Evolutionary conservation across 352 stramenopile species (phyloP), one percentile per base, ranked within the genome.

Genomic region (Globisporangium acanthophoron): DNA sequence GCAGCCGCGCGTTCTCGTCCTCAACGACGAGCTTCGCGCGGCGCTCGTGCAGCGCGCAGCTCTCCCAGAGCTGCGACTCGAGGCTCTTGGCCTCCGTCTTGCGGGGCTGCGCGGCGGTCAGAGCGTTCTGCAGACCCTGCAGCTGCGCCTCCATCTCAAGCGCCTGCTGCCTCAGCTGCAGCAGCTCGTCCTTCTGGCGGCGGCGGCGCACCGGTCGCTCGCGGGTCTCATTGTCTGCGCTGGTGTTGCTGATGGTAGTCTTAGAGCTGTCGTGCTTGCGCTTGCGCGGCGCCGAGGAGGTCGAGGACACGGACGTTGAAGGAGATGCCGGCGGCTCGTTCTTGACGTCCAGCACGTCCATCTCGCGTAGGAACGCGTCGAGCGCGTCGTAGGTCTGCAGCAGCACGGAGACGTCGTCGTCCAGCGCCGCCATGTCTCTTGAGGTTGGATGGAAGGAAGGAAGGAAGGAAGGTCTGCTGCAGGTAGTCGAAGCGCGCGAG

Each of bases 111-210:
- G 56, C 47, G 27, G 18, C 27, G 8, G 27, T 20, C 15, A 49
- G 41, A 5, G 40, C 18, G 9, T 13, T 44, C 16, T 58, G 53
- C 29, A 64, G 41, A 12, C n/a, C 18, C 35, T 46, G 41, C 20
- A 64, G 43, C 27, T 64, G 58, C 5, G 29, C 33, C 21, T 64
- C 50, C 44, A 64, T 41, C 9, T 56, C 21, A 9, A 48, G 15
- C 44, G 58, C 50, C 29, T 64, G 20, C 40, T 58, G 21, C 1
- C 58, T 33, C 31, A 64, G 18, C n/a, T 41, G 33, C 29, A 58
- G 31, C 33, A 64, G 24, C 35, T 64, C 58, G 18, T 64, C 58
- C 15, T 64, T 64, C 31, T 64, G 50, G 11, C 58, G 58, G 1
- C 56, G 46, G 3, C 56, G 39, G 7, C 56, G 56, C 39, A 35